A percentile compares a stretch with the other conserved stretches of the same genome.
These are phyloP conservation scores for Hericium rajendrae DNA, from an alignment of 768 basidiomycete genomes.

Conservation along the genomic window DNA sequence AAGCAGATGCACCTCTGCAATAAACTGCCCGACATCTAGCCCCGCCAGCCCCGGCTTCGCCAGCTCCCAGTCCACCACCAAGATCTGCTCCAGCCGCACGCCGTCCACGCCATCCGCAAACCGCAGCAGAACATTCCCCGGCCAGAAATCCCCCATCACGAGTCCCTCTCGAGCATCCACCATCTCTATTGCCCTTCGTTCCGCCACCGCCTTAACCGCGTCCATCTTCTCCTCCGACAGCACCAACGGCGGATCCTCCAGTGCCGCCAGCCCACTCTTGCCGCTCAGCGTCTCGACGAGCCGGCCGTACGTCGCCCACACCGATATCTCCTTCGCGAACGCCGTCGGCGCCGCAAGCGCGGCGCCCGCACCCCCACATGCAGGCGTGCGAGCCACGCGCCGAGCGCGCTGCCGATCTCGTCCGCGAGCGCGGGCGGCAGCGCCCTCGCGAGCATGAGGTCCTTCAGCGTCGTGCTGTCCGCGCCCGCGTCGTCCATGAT, in stretches of 20 bases:
- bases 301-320: constrained; percentile 34
- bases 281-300: constrained; percentile 23
- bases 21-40: constrained; percentile 55
- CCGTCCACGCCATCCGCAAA: constrained; percentile 23
- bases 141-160: constrained; percentile 68
- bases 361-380: constrained; percentile 35
- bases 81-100: constrained; percentile 27
- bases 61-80: constrained; percentile 60
- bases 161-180: constrained; percentile 21
- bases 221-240: constrained; percentile 28
- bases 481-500: constrained; percentile 57
- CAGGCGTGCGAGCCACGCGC: constrained; percentile 42
- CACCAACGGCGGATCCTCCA: constrained; percentile 33
- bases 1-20: constrained; percentile 47
- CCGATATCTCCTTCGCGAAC: constrained; percentile 29
- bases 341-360: neutral
- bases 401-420: constrained; percentile 43
- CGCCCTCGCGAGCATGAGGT: constrained; percentile 23
- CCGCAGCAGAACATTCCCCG: constrained; percentile 53
- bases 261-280: neutral
- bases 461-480: constrained; percentile 29
- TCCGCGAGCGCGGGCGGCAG: constrained; percentile 22
- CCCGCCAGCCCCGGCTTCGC: constrained; percentile 47
- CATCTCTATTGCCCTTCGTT: constrained; percentile 24
- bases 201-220: constrained; percentile 24